A percentile compares a stretch with the other conserved stretches of the same genome.
These are phyloP conservation scores for Dendryphion nanum DNA, from an alignment of 2,329 filamentous ascomycete genomes.

Conservation along the genomic window DNA sequence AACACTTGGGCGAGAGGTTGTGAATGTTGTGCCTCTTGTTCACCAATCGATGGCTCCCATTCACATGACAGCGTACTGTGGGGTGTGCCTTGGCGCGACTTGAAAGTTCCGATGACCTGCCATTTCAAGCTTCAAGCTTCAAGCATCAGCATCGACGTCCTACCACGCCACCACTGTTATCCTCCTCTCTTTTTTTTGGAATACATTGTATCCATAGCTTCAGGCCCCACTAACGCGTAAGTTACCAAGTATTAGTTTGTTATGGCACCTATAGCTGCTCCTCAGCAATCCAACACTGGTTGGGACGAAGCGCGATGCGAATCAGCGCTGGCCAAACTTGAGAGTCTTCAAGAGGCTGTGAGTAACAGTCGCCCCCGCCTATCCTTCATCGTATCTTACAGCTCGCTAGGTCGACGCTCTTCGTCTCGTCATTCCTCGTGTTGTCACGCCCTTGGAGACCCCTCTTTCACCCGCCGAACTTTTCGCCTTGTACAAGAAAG, in stretches of 20 bases:
- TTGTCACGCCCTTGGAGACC: conserved; percentile 41
- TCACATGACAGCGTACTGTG: neutral
- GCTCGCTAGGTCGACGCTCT: conserved; percentile 40
- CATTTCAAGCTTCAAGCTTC: no score
- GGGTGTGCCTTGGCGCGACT: neutral
- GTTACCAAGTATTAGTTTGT: no score
- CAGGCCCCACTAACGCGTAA: no score
- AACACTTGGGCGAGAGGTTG: no score
- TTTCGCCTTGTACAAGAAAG: conserved; percentile 39
- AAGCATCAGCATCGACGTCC: no score
- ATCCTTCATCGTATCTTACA: neutral
- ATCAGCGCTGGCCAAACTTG: conserved; percentile 45
- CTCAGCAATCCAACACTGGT: conserved; percentile 15
- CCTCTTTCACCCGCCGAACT: conserved; percentile 26
- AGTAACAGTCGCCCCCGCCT: neutral
- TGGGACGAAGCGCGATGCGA: conserved; percentile 43
- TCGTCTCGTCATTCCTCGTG: conserved; percentile 43
- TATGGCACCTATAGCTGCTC: conserved; percentile 16
- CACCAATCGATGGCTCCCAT: no score
- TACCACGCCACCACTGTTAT: no score
- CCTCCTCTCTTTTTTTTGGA: no score
- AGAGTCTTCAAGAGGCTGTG: conserved; percentile 45
- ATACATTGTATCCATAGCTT: no score
- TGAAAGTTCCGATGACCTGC: no score
- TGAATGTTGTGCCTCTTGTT: no score